Conservation (phyloP, 192 early-diverging fungal genomes). For the Mortierella antarctica region DNA sequence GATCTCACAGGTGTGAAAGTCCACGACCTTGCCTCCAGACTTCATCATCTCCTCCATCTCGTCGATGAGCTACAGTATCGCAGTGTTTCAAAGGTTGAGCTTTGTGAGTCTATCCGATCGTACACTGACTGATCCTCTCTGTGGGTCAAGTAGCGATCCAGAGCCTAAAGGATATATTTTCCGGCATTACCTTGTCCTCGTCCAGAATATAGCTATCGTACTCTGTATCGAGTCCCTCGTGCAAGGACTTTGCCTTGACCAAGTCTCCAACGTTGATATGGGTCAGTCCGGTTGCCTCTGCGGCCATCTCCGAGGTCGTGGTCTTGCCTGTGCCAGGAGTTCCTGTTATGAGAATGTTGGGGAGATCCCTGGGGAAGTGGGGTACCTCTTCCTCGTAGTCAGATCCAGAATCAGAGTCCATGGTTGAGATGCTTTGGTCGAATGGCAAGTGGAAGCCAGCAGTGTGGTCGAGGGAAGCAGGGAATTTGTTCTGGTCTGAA, state of each 20-base stretch:
- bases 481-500: too few species aligned
- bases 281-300: conserved; percentile 75
- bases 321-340: conserved; percentile 91
- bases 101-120: neutral
- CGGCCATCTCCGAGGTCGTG: conserved; percentile 80
- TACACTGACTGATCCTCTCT: neutral
- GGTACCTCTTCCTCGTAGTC: conserved; percentile 28
- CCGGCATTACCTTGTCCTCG: conserved; percentile 83
- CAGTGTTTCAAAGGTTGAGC: neutral
- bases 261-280: conserved; percentile 90
- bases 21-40: conserved; percentile 87
- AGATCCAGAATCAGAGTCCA: conserved; percentile 50
- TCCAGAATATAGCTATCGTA: conserved; percentile 90
- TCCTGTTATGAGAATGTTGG: conserved; percentile 88
- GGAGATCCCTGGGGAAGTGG: conserved; percentile 52
- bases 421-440: neutral
- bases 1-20: conserved; percentile 95
- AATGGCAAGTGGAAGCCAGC: neutral
- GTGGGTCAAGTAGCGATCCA: too few species aligned
- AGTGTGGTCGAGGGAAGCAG: too few species aligned
- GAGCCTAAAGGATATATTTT: neutral
- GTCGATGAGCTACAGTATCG: conserved; percentile 75
- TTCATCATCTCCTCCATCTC: conserved; percentile 88
- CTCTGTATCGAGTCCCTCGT: conserved; percentile 88
- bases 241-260: conserved; percentile 87